These are phyloP conservation scores for Cyberlindnera mississippiensis DNA, from an alignment of 805 yeast genomes.

Conservation along the genomic window DNA sequence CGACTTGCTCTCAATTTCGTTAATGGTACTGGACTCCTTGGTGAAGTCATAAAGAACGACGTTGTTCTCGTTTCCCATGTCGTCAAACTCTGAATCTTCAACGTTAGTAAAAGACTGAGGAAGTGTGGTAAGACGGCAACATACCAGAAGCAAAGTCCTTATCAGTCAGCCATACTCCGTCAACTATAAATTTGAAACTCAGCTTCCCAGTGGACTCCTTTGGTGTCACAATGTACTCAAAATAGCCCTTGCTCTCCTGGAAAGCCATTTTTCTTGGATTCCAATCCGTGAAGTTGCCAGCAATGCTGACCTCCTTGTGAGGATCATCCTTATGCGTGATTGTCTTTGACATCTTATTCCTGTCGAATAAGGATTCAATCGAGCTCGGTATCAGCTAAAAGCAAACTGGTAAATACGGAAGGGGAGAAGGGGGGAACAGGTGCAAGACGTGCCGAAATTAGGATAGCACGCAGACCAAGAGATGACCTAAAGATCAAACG, in stretches of 20 bases:
- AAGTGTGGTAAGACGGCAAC: conserved; percentile 3
- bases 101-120: background rate
- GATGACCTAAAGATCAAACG: no score
- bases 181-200: conserved; percentile 25
- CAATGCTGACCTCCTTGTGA: conserved; percentile 28
- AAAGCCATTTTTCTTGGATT: conserved; percentile 16
- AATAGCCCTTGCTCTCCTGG: conserved; percentile 3
- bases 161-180: conserved; percentile 20
- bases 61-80: conserved; percentile 35
- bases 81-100: conserved; percentile 31
- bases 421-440: no score
- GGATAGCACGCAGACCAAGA: no score
- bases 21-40: background rate
- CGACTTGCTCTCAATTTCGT: conserved; percentile 6
- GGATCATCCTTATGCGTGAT: conserved; percentile 16
- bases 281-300: conserved; percentile 38
- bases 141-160: conserved; percentile 22
- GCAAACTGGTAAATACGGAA: no score
- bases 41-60: conserved; percentile 26
- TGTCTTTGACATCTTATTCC: background rate
- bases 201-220: conserved; percentile 20
- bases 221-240: conserved; percentile 15
- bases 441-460: no score
- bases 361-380: no score
- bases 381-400: no score